These are phyloP conservation scores for Ramaria sp. DNA, from an alignment of 768 basidiomycete species.

Conservation along the genomic window DNA sequence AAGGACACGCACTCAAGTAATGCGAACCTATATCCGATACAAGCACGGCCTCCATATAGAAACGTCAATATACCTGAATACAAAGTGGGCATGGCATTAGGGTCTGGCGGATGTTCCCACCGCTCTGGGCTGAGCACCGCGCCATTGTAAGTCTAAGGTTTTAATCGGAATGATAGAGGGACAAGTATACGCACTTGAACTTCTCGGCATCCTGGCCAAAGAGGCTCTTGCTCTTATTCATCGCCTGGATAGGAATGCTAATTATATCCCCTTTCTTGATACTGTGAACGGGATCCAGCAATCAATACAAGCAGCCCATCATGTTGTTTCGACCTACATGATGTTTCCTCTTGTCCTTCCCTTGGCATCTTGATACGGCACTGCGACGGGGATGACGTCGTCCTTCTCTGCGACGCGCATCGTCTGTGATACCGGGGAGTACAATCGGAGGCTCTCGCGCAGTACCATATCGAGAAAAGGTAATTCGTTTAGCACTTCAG, in stretches of 20 bases:
- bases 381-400: conserved; percentile 41
- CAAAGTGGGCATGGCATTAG: conserved; percentile 35
- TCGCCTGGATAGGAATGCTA: conserved; percentile 45
- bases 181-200: conserved; percentile 32
- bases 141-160: conserved; percentile 7
- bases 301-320: background rate
- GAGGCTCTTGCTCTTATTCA: conserved; percentile 41
- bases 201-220: conserved; percentile 59
- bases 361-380: conserved; percentile 19
- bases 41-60: conserved; percentile 46
- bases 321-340: conserved; percentile 13
- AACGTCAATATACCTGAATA: conserved; percentile 46
- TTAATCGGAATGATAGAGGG: background rate
- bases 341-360: conserved; percentile 9
- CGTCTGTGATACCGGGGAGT: conserved; percentile 46
- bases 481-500: conserved; percentile 27
- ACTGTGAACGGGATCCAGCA: conserved; percentile 18
- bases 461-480: conserved; percentile 53
- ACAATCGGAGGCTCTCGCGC: conserved; percentile 43
- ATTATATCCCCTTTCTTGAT: conserved; percentile 42
- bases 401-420: conserved; percentile 35
- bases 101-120: conserved; percentile 32
- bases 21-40: conserved; percentile 54
- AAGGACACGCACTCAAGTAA: conserved; percentile 39
- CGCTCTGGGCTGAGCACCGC: conserved; percentile 35